Base-by-base conservation (phyloP, 1,139 yeast species). In the Sugiyamaella paludigena region DNA sequence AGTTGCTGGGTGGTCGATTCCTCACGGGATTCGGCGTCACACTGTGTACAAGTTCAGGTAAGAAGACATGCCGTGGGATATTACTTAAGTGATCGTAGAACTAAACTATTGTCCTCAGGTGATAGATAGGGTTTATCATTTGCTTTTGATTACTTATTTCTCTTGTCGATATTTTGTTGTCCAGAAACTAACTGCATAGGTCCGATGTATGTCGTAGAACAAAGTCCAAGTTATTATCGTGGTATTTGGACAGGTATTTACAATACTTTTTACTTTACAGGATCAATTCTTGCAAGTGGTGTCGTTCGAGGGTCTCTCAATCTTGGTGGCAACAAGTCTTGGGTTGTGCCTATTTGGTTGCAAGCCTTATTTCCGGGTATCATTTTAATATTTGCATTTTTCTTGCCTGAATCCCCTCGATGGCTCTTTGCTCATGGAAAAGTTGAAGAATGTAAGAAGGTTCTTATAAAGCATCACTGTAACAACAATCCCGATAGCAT, bases 351-450 rank as follows among this genome's bases (percentile, higher is more conserved):
- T 7, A 73, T 78, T 7, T 70, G 69, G 54, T 60, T 76, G 52
- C 81, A 77, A 61, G 41, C 63, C 60, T 34, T 62, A 64, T 52
- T 53, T 30, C 61, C 82, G 13, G 58, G 79, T 8, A 66, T 82
- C 52, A 68, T 83, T 56, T 72, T 76, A 43, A 60, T 64, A 48
- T 85, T 84, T 61, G 76, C 81, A 75, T 62, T 79, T 48, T 67
- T 73, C 56, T 71, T 83, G 67, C 87, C 87, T 31, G 88, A 83
- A 61, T 79, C 87, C 7, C 88, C 89, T 54, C 76, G 88, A 69
- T 83, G 75, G 70, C 78, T 62, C 61, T 75, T 81, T 48, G 73
- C 76, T 15, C 78, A 72, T 53, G 74, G 72, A 38, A 62, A 70
- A 30, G 65, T 70, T 40, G 77, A 66, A 1, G 56, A 69, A 40